Percentiles rank a stretch among this genome's conserved stretches.
These are phyloP conservation scores for Tuber magnatum DNA, from an alignment of 495 filamentous ascomycete species.

Conservation along the genomic window DNA sequence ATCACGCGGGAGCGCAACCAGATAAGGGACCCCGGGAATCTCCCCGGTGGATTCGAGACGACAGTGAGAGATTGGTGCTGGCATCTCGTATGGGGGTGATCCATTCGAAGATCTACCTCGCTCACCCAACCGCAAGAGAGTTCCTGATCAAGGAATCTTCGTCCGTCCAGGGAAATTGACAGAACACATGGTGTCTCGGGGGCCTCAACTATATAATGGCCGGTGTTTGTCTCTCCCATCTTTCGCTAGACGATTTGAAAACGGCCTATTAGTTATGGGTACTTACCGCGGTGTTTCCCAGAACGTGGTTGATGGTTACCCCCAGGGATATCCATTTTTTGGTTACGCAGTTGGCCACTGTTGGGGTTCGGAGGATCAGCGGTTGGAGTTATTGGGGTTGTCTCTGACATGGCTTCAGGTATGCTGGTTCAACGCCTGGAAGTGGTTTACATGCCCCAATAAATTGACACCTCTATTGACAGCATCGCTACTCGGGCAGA, in stretches of 20 bases:
- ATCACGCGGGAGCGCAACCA: conserved; percentile 37
- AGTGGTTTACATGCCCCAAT: too few relatives aligned
- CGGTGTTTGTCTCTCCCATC: conserved; percentile 12
- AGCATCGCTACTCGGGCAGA: too few relatives aligned
- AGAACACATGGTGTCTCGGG: background rate
- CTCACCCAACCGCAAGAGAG: conserved; percentile 21
- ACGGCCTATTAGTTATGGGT: background rate
- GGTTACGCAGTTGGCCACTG: background rate
- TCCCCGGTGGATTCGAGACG: too few relatives aligned
- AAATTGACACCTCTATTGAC: too few relatives aligned
- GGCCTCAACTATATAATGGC: conserved; percentile 10
- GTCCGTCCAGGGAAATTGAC: background rate
- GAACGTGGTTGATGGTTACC: too few relatives aligned
- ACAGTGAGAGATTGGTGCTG: too few relatives aligned
- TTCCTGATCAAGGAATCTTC: conserved; percentile 8
- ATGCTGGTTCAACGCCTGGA: background rate
- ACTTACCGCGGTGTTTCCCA: background rate
- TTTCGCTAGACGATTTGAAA: conserved; percentile 12
- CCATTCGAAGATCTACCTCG: conserved; percentile 41
- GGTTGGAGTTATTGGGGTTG: background rate
- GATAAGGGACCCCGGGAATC: conserved; percentile 32
- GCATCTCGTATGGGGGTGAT: too few relatives aligned
- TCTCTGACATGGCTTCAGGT: conserved; percentile 20
- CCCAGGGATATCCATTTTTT: too few relatives aligned
- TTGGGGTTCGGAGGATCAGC: background rate